phyloP scores from a whole-genome alignment of 345 rosid genomes.

The Syzygium aqueum region DNA sequence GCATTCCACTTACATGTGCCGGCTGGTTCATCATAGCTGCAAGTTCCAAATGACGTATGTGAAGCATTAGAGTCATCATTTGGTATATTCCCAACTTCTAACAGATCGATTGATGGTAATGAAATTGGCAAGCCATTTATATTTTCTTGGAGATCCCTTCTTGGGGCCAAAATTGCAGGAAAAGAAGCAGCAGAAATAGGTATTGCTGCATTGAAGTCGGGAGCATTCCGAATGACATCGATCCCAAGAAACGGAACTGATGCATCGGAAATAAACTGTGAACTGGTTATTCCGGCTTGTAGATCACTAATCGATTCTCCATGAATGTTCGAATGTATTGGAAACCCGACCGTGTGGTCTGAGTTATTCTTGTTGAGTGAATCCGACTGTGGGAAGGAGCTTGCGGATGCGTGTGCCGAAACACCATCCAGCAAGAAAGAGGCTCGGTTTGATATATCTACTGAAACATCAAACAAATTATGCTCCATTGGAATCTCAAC shows the following conservation, averaged over 20 bases:
- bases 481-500: slow-evolving; percentile 19
- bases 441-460: slow-evolving; percentile 23
- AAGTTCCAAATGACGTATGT: slow-evolving; percentile 16
- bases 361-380: slow-evolving; percentile 14
- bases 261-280: slow-evolving; percentile 3
- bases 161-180: slow-evolving; percentile 19
- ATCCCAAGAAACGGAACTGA: slow-evolving; percentile 19
- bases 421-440: slow-evolving; percentile 19
- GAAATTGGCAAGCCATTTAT: slow-evolving; percentile 7
- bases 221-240: slow-evolving; percentile 18
- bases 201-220: slow-evolving; percentile 26
- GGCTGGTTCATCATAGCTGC: slow-evolving; percentile 20
- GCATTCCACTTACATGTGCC: slow-evolving; percentile 21
- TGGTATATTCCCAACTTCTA: slow-evolving; percentile 16
- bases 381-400: slow-evolving; percentile 17
- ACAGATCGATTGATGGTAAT: slow-evolving; percentile 5
- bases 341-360: slow-evolving; percentile 9
- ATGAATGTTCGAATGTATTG: slow-evolving; percentile 18
- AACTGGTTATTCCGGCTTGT: neutral
- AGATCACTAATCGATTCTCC: slow-evolving; percentile 16
- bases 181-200: slow-evolving; percentile 12
- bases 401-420: neutral
- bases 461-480: slow-evolving; percentile 32
- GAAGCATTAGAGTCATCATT: slow-evolving; percentile 10
- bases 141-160: slow-evolving; percentile 24